Evolutionary conservation across 2,329 filamentous ascomycete genomes (phyloP), one percentile per base, ranked within the genome.

Genomic region (Catunica adiposa): DNA sequence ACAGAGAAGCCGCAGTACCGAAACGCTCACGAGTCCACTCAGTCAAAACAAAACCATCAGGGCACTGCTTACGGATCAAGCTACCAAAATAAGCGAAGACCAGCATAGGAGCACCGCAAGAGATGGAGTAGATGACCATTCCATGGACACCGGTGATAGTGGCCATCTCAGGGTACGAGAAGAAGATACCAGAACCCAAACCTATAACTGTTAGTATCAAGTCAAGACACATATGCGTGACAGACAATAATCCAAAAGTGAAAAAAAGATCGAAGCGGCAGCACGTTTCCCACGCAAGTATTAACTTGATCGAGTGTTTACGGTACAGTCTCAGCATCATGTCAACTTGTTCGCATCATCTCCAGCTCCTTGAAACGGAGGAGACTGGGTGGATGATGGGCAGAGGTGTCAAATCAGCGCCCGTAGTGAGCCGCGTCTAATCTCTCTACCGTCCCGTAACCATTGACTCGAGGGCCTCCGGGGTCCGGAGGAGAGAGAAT

Each of bases 251-350:
- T 46, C 15, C 17, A 34, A 51, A 23, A 11, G 38, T 14, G 20
- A 31, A 26, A 48, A 26, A 48, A 65, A 67, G 69, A 67, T 71
- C 70, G 72, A 80, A 87, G 85, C 85, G 86, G 86, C 86, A 89
- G 84, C 86, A 90, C 86, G 77, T 89, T 90, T 85, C 86, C 83
- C 86, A 90, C 86, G 86, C 86, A 92, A 92, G 86, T 84, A 89
- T 90, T 92, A 90, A 86, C 86, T 92, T 92, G 86, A 86, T 92
- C 86, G 86, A 90, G 86, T 90, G 82, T 81, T 34, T 84, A 89
- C 86, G 86, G 86, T 92, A 80, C 84, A 82, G 83, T 90, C 86
- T 92, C 86, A 90, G 86, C 86, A 79, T 89, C 78, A 73, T 79
- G 65, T 54, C 29, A 44, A 31, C 31, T 34, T 17, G 23, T 15